phyloP scores from a whole-genome alignment of 2,329 filamentous ascomycete genomes.

The Fusarium annulatum region DNA sequence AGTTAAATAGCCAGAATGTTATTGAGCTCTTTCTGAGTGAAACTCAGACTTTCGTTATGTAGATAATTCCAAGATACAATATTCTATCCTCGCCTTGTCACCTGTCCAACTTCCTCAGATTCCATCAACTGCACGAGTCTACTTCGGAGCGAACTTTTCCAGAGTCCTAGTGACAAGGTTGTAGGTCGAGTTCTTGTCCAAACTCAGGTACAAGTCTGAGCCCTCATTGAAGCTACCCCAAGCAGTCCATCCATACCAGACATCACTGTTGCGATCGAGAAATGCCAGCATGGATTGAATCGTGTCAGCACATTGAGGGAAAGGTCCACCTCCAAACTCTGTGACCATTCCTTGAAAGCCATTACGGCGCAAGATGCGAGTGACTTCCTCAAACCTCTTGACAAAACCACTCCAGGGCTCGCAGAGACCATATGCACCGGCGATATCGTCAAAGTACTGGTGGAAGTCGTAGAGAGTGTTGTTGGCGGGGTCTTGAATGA shows the following conservation, averaged over 20 bases:
- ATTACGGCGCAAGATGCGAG: background rate
- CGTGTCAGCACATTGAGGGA: background rate
- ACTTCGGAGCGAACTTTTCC: background rate
- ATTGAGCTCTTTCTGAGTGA: fast-evolving
- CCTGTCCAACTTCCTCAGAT: fast-evolving
- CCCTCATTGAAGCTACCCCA: background rate
- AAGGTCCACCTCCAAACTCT: background rate
- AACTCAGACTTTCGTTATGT: fast-evolving
- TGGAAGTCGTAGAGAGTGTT: slow-evolving; percentile 4
- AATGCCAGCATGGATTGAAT: slow-evolving; percentile 1
- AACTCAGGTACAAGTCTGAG: background rate
- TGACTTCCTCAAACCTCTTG: background rate
- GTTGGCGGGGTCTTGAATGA: background rate
- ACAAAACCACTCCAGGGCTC: background rate
- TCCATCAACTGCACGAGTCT: fast-evolving
- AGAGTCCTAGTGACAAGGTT: background rate
- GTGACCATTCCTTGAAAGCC: background rate
- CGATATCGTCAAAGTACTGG: background rate
- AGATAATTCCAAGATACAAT: background rate
- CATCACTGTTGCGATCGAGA: background rate
- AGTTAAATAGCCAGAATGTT: fast-evolving
- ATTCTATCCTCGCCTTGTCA: background rate
- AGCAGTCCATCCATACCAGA: background rate
- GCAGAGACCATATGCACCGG: background rate
- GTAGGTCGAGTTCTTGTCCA: background rate